Base-by-base conservation (phyloP, 768 basidiomycete genomes). In the Pholiota molesta region DNA sequence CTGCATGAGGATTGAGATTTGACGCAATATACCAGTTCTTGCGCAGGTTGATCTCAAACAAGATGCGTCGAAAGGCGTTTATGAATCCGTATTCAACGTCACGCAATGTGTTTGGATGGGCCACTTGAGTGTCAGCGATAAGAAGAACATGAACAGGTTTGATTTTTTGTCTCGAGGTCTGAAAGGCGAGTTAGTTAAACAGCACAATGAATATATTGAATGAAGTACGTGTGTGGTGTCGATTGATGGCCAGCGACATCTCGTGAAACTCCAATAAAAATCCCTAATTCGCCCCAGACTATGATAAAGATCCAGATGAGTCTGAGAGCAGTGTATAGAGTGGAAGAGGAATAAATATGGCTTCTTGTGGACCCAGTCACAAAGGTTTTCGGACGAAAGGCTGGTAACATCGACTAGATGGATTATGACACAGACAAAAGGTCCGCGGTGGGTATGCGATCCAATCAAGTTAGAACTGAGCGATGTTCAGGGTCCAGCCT, bases 1-100 rank as follows among this genome's bases (percentile, higher is more conserved):
- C 85, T 5, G 75, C 79, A 64, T 92, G 77, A 2, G 91, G 86
- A 47, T 77, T 82, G 35, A 89, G 70, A 33, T 83, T 78, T 44
- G 79, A 81, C 0, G 81, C 81, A 40, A 86, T 85, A 61, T 79
- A 83, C 92, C 92, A 94, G 60, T 82, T 85, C 73, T 89, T 90
- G 64, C 83, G 83, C 62, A 93, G 70, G 69, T 87, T 88, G 57
- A 84, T 64, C 67, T 89, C 79, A 66, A 82, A 81, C 54, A 87
- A 69, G 66, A 78, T 73, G 56, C 82, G 78, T 52, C 78, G 76
- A 65, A 81, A 42, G 7, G 72, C 66, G 21, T 77, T 23, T n/a
- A 45, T 31, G 74, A 16, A 77, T 69, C 75, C 85, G 84, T 16
- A 80, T 77, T 61, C 77, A 67, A 29, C 74, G 67, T 42, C 79